Conservation (phyloP, 2,329 filamentous ascomycete species). For the Fusarium hostae region DNA sequence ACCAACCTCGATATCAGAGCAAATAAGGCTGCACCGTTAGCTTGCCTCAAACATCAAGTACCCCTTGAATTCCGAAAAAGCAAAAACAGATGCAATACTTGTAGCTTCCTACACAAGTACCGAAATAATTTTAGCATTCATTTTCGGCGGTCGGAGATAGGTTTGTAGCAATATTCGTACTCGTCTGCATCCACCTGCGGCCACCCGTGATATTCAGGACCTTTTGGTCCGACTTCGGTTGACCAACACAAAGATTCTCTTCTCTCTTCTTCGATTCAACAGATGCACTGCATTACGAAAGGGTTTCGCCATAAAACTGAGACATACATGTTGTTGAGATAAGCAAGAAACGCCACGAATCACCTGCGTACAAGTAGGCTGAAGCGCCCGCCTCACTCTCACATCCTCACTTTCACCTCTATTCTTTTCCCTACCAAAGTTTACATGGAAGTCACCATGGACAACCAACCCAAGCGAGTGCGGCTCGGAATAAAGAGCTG, state of each 20-base stretch:
- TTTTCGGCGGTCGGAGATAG: background rate
- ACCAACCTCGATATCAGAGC: background rate
- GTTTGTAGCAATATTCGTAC: background rate
- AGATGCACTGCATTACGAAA: background rate
- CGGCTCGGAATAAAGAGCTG: constrained; percentile 50
- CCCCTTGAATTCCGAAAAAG: background rate
- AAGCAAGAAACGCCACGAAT: constrained; percentile 4
- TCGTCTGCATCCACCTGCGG: background rate
- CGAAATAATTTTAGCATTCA: background rate
- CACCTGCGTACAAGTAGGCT: background rate
- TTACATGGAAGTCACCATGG: background rate
- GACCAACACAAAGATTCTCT: background rate
- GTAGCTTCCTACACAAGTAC: background rate
- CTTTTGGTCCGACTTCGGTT: background rate
- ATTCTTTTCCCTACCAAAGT: background rate
- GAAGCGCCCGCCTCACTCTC: constrained; percentile 1
- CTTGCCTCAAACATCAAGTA: background rate
- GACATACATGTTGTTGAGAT: constrained; percentile 1
- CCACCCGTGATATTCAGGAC: background rate
- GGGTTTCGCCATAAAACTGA: background rate
- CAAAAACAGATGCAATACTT: background rate
- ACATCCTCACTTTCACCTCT: background rate
- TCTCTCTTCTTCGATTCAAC: background rate
- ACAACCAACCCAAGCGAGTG: constrained; percentile 40
- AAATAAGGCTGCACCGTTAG: background rate